phyloP scores from a whole-genome alignment of 495 filamentous ascomycete species.

The Rhizodiscina lignyota region DNA sequence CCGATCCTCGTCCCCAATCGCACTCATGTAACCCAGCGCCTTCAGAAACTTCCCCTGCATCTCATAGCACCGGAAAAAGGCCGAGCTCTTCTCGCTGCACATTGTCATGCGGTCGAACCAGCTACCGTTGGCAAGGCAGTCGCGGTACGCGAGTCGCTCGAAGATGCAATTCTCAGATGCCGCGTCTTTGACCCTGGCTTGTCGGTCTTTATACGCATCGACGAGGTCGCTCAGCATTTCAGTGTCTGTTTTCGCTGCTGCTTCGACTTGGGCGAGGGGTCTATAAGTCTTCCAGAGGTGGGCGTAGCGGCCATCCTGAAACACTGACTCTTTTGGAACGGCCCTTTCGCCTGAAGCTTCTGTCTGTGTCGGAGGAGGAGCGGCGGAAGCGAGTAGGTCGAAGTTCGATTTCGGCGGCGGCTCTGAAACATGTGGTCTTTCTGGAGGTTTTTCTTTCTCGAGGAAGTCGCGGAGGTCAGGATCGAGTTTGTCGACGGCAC shows the following conservation, averaged over 20 bases:
- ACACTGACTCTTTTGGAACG: slow-evolving; percentile 39
- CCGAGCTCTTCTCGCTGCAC: slow-evolving; percentile 54
- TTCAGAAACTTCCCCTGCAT: slow-evolving; percentile 79
- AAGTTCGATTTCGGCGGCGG: no score
- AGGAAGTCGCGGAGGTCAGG: slow-evolving; percentile 74
- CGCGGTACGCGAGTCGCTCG: slow-evolving; percentile 57
- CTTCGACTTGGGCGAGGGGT: slow-evolving; percentile 45
- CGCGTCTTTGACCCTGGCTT: slow-evolving; percentile 55
- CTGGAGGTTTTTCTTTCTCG: slow-evolving; percentile 60
- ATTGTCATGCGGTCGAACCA: slow-evolving; percentile 44
- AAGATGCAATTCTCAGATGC: slow-evolving; percentile 88
- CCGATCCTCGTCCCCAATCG: slow-evolving; percentile 43
- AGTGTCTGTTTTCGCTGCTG: slow-evolving; percentile 46
- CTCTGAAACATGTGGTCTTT: no score
- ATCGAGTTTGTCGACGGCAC: slow-evolving; percentile 70
- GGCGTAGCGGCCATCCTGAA: slow-evolving; percentile 76
- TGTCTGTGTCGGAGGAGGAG: no score
- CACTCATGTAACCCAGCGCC: slow-evolving; percentile 73
- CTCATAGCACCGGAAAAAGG: slow-evolving; percentile 64
- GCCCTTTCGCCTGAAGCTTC: no score
- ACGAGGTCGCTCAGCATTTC: slow-evolving; percentile 61
- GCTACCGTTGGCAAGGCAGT: slow-evolving; percentile 56
- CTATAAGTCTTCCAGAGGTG: slow-evolving; percentile 84
- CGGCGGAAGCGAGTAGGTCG: no score
- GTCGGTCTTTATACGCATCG: slow-evolving; percentile 68